Base-by-base conservation (phyloP, 2,329 filamentous ascomycete species). In the Didymella arachidicola region DNA sequence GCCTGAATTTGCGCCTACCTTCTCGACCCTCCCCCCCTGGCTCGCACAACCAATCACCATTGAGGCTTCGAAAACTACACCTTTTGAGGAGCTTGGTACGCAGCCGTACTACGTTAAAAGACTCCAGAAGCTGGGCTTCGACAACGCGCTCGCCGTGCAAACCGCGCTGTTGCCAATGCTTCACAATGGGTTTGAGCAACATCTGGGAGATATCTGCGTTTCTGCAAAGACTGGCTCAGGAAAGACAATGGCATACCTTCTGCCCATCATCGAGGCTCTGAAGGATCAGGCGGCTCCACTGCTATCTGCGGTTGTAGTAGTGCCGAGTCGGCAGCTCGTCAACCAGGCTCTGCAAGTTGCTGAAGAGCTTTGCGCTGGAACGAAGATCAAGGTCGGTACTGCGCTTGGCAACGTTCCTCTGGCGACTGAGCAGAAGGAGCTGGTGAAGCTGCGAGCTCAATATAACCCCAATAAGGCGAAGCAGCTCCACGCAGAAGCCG, bases 201-300 rank as follows among this genome's bases (percentile, higher is more conserved):
- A 87, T 34, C 79, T 85, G 1, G 90, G 92, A 5, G 95, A 99
- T 74, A 78, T 99, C 4, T 89, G 96, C 43, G 89, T 99, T 2
- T 95, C 93, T 7, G 95, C 96, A 0, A 91, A 94, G 1, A 99
- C 95, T 0, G 95, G 95, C 8, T 98, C 95, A 0, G 95, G 95
- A 56, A 99, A 99, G 75, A 99, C 95, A 0, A 78, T 99, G 16
- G 90, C 94, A 0, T 99, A 99, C 71, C 86, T 94, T 0, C 80
- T 99, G 2, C 95, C 95, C 0, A 87, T 99, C 58, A 84, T 96
- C 4, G 87, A 92, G 44, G 88, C 89, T 49, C 80, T 99, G 47
- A 88, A 89, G 64, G 81, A 85, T 30, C 84, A 84, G 14, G 79
- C 80, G 22, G 83, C 87, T 11, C 90, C 89, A 0, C 85, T 86